These are phyloP conservation scores for Mucor saturninus DNA, from an alignment of 371 early-diverging fungal species.

Conservation along the genomic window DNA sequence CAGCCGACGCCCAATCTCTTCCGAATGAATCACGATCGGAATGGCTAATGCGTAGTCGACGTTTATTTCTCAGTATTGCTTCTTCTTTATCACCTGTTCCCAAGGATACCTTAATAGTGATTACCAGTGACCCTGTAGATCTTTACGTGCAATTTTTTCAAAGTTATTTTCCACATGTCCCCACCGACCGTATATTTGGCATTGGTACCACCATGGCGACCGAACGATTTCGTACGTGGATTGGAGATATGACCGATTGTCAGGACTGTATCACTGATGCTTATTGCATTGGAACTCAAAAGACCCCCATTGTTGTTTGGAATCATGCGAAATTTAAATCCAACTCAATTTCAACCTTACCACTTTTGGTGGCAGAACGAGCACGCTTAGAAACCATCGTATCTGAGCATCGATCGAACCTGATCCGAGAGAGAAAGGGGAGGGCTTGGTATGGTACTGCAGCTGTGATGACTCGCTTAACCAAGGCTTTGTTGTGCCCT, in stretches of 20 bases:
- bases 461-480: slow-evolving; percentile 63
- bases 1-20: slow-evolving; percentile 27
- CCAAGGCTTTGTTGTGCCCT: slow-evolving; percentile 16
- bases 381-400: slow-evolving; percentile 53
- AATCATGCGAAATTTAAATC: slow-evolving; percentile 68
- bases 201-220: slow-evolving; percentile 79
- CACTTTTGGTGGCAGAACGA: slow-evolving; percentile 49
- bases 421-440: slow-evolving; percentile 80
- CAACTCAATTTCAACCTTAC: slow-evolving; percentile 55
- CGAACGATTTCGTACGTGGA: slow-evolving; percentile 60
- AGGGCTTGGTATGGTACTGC: slow-evolving; percentile 82
- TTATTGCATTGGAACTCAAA: slow-evolving; percentile 80
- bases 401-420: slow-evolving; percentile 53
- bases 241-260: slow-evolving; percentile 49
- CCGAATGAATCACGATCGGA: slow-evolving; percentile 44
- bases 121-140: slow-evolving; percentile 84
- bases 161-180: slow-evolving; percentile 63
- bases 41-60: slow-evolving; percentile 74
- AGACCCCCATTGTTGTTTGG: slow-evolving; percentile 76
- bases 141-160: slow-evolving; percentile 76
- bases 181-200: slow-evolving; percentile 78
- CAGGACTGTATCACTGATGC: slow-evolving; percentile 18
- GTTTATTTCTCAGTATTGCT: slow-evolving; percentile 68
- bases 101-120: slow-evolving; percentile 60
- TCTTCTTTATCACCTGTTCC: slow-evolving; percentile 71